These are phyloP conservation scores for Pisolithus thermaeus DNA, from an alignment of 1,284 basidiomycete species.

Conservation along the genomic window DNA sequence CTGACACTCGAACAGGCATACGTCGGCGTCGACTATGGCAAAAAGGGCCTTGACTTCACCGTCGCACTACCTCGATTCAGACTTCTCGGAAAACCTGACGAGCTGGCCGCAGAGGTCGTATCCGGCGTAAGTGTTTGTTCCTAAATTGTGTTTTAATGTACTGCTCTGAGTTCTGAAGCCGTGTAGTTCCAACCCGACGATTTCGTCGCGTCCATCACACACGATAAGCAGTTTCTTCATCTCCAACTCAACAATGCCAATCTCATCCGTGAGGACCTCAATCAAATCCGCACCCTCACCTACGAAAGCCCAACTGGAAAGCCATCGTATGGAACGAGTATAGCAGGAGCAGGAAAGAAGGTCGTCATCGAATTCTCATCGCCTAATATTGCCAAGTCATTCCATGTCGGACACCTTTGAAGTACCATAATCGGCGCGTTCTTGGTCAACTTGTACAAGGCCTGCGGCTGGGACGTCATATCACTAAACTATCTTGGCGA, in stretches of 20 bases:
- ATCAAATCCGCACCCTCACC: slow-evolving; percentile 76
- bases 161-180: not conserved
- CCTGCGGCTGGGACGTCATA: slow-evolving; percentile 89
- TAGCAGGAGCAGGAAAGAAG: slow-evolving; percentile 75
- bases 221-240: slow-evolving; percentile 78
- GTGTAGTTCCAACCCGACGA: slow-evolving; percentile 63
- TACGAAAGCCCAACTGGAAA: slow-evolving; percentile 47
- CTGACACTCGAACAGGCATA: slow-evolving; percentile 75
- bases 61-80: slow-evolving; percentile 90
- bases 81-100: slow-evolving; percentile 78
- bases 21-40: slow-evolving; percentile 82
- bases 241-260: slow-evolving; percentile 71
- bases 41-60: slow-evolving; percentile 90
- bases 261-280: slow-evolving; percentile 74
- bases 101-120: slow-evolving; percentile 71
- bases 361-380: slow-evolving; percentile 88
- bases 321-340: slow-evolving; percentile 71
- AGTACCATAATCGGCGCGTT: slow-evolving; percentile 98
- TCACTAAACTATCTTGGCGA: slow-evolving; percentile 94
- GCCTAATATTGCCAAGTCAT: slow-evolving; percentile 98
- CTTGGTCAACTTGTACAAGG: slow-evolving; percentile 86
- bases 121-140: slow-evolving; percentile 50
- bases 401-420: slow-evolving; percentile 96
- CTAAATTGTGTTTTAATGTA: not conserved
- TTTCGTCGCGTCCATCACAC: slow-evolving; percentile 60